Evolutionary conservation across 306 rosid species (phyloP).

Genomic region (Pterocarpus macrocarpus): DNA sequence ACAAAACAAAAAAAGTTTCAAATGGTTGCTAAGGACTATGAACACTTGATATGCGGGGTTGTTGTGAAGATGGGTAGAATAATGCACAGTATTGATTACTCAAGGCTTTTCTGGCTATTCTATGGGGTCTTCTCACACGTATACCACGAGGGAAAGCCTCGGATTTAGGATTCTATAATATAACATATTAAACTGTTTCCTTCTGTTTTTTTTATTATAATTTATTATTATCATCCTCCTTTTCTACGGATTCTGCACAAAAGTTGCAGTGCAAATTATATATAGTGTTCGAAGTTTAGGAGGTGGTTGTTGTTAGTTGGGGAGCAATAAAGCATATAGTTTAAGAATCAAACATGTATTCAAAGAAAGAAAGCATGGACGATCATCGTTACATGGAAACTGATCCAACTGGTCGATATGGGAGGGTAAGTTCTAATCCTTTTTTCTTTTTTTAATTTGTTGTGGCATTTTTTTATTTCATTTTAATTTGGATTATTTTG

Average conservation of each 20-base stretch:
- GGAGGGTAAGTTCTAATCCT: slow-evolving; percentile 64
- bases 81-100: slow-evolving; percentile 68
- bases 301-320: slow-evolving; percentile 26
- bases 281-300: slow-evolving; percentile 25
- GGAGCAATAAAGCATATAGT: neutral
- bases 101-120: slow-evolving; percentile 71
- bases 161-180: slow-evolving; percentile 53
- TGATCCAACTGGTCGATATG: slow-evolving; percentile 84
- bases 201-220: neutral
- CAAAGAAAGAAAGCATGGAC: slow-evolving; percentile 45
- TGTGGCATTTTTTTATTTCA: neutral
- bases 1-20: neutral
- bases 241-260: slow-evolving; percentile 5
- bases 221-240: neutral
- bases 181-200: neutral
- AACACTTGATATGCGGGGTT: slow-evolving; percentile 50
- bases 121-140: slow-evolving; percentile 69
- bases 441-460: neutral
- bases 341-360: slow-evolving; percentile 51
- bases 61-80: slow-evolving; percentile 66
- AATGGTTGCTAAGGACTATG: slow-evolving; percentile 66
- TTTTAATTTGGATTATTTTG: slow-evolving; percentile 11
- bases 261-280: slow-evolving; percentile 3
- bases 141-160: slow-evolving; percentile 75
- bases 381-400: slow-evolving; percentile 67